Evolutionary conservation across 306 rosid species (phyloP).

Genomic region (Argentina anserina): DNA sequence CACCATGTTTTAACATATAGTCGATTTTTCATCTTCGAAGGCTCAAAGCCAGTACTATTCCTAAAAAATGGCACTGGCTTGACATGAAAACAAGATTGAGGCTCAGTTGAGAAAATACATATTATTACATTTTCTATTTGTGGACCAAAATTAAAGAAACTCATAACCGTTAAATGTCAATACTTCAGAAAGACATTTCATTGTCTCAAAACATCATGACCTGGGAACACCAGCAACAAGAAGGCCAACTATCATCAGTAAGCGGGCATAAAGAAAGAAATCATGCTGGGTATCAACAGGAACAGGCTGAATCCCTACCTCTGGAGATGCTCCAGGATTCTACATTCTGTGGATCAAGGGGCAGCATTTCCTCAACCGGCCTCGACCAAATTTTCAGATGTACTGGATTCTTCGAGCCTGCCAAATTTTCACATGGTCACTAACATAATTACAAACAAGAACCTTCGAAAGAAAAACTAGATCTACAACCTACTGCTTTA

Average conservation of each 20-base stretch:
- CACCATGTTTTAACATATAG: too few species aligned
- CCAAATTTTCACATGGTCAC: slow-evolving; percentile 24
- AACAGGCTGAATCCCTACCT: background rate
- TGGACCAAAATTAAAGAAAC: background rate
- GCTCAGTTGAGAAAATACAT: background rate
- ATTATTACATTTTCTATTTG: background rate
- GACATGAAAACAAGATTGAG: background rate
- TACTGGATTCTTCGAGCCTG: slow-evolving; percentile 62
- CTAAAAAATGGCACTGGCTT: background rate
- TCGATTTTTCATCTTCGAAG: too few species aligned
- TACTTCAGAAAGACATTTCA: background rate
- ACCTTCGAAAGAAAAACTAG: background rate
- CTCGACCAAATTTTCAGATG: slow-evolving; percentile 69
- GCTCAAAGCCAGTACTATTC: background rate
- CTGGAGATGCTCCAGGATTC: slow-evolving; percentile 21
- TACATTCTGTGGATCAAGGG: slow-evolving; percentile 6
- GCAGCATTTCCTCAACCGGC: slow-evolving; percentile 34
- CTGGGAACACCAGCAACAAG: background rate
- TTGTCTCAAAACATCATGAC: background rate
- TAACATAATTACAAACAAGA: background rate
- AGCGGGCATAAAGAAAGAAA: background rate
- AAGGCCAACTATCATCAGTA: background rate
- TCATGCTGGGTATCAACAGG: background rate
- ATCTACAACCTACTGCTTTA: background rate
- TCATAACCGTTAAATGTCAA: background rate